These are phyloP conservation scores for Solanum sitiens DNA, from an alignment of 257 asterid species.

Conservation along the genomic window DNA sequence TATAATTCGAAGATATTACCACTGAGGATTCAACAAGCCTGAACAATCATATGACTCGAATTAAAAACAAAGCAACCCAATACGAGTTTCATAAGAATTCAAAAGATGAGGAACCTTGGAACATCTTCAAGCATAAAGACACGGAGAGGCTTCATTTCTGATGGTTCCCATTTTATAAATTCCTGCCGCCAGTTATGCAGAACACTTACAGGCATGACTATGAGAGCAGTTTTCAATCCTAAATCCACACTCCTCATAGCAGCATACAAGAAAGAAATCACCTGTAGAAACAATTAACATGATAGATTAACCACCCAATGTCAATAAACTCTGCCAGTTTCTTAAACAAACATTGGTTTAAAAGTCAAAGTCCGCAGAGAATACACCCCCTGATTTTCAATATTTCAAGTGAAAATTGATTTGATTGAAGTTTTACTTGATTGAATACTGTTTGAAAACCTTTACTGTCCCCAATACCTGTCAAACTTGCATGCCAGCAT, in stretches of 20 bases:
- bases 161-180: slow-evolving; percentile 86
- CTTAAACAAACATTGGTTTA: not conserved
- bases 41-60: not conserved
- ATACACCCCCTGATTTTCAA: not conserved
- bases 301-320: not conserved
- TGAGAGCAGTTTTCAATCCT: slow-evolving; percentile 81
- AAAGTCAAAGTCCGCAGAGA: not conserved
- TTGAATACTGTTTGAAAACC: not conserved
- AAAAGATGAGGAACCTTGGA: slow-evolving; percentile 45
- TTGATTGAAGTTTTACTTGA: not conserved
- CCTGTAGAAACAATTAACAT: slow-evolving; percentile 34
- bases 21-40: not conserved
- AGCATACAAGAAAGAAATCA: slow-evolving; percentile 78
- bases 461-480: not conserved
- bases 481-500: not conserved
- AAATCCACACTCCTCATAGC: slow-evolving; percentile 86
- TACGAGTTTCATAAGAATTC: not conserved
- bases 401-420: not conserved
- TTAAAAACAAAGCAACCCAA: not conserved
- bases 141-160: slow-evolving; percentile 85
- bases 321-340: not conserved
- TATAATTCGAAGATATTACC: not conserved
- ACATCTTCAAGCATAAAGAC: slow-evolving; percentile 93
- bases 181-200: slow-evolving; percentile 91
- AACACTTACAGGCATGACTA: slow-evolving; percentile 94